Base-by-base conservation (phyloP, 441 rosid species). In the Euphorbia celastroides region DNA sequence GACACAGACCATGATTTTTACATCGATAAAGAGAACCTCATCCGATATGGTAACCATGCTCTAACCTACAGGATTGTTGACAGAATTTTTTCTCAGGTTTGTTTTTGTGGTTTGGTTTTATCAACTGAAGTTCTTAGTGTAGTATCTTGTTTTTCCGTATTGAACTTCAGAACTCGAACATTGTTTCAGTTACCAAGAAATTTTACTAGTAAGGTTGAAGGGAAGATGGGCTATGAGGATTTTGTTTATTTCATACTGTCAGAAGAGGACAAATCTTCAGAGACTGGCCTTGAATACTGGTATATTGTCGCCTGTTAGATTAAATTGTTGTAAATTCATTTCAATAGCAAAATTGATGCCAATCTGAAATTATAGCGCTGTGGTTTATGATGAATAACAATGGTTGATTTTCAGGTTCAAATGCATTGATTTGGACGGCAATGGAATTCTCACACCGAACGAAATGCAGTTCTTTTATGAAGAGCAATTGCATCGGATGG, bases 211-310 rank as follows among this genome's bases (percentile, higher is more conserved):
- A 83, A 80, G 65, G 76, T 84, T 68, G 95, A 94, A 80, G 99
- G 93, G 67, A 94, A 94, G 75, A 94, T 94, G 98, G 85, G 98
- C 25, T 94, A 94, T 79, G 96, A 94, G 81, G 99, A 94, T 77
- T 94, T 94, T 79, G 98, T 92, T 67, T 88, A 90, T 81, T 94
- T 94, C 75, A 94, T 92, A 75, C 86, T 92, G 57, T 82, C 99
- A 0, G 98, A 94, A 82, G 99, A 94, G 82, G 99, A 94, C 73
- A 94, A 94, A 82, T 84, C 92, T 70, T 85, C 99, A n/a, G 93
- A 83, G 74, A 93, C 97, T 67, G 86, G 97, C 79, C 92, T 94
- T 55, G 98, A 94, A 78, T 94, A 85, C 80, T 94, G 99, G 99
- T 79, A 71, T n/a, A n/a, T n/a, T n/a, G n/a, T n/a, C n/a, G n/a